Evolutionary conservation across 2,329 filamentous ascomycete species (phyloP).

Genomic region (Mariannaea sp.): DNA sequence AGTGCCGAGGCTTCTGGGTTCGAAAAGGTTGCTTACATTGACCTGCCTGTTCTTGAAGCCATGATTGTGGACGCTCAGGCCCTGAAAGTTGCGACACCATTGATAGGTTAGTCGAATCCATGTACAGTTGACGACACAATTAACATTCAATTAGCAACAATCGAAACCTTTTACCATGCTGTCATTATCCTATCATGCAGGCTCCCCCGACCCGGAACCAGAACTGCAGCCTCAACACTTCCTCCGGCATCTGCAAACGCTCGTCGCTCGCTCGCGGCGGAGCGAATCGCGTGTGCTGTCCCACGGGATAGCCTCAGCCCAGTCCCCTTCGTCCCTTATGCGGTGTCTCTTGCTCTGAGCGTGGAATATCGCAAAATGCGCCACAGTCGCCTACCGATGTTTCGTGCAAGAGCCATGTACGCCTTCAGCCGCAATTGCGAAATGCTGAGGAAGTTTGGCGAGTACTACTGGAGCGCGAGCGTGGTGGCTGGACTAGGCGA

Average conservation of each 20-base stretch:
- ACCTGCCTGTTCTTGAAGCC: constrained; percentile 61
- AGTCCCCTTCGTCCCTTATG: constrained; percentile 65
- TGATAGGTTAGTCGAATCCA: constrained; percentile 50
- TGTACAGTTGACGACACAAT: neutral
- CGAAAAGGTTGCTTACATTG: constrained; percentile 54
- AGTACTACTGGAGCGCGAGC: constrained; percentile 62
- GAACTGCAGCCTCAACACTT: constrained; percentile 48
- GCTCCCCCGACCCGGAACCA: constrained; percentile 49
- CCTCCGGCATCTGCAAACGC: constrained; percentile 58
- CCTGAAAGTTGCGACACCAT: constrained; percentile 52
- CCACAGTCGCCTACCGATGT: constrained; percentile 63
- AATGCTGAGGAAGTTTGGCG: constrained; percentile 57
- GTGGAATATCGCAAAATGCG: constrained; percentile 69
- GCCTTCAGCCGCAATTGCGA: constrained; percentile 60
- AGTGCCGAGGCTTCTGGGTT: constrained; percentile 47
- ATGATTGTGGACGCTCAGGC: constrained; percentile 61
- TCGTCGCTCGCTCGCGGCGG: constrained; percentile 61
- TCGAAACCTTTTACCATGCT: constrained; percentile 68
- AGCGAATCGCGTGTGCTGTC: constrained; percentile 61
- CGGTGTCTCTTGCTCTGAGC: constrained; percentile 63
- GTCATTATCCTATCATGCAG: constrained; percentile 67
- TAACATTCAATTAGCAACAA: constrained; percentile 52
- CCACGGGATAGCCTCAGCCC: constrained; percentile 56
- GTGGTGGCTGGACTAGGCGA: constrained; percentile 61
- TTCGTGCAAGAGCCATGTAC: constrained; percentile 58